These are phyloP conservation scores for Aspergillus candidus DNA, from an alignment of 2,329 filamentous ascomycete genomes.

Conservation along the genomic window DNA sequence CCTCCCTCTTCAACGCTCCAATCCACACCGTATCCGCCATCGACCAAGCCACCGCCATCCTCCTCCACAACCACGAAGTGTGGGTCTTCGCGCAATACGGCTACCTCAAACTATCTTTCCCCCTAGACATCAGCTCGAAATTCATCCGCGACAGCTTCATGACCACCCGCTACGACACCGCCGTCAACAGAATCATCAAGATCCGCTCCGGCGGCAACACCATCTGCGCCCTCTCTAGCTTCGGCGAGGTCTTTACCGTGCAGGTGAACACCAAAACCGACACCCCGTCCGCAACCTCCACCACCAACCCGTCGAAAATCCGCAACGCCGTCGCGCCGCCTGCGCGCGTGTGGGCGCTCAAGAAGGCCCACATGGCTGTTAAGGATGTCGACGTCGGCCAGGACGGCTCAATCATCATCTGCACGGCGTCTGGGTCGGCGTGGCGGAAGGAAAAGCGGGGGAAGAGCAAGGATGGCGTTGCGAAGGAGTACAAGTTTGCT, in stretches of 20 bases:
- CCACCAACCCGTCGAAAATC: conserved; percentile 88
- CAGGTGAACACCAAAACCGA: conserved; percentile 62
- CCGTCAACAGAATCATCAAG: conserved; percentile 63
- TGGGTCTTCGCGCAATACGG: conserved; percentile 95
- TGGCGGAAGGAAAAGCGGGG: conserved; percentile 81
- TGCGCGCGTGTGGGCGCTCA: conserved; percentile 79
- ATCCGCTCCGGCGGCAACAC: conserved; percentile 84
- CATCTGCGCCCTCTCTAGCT: conserved; percentile 77
- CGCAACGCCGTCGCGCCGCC: conserved; percentile 72
- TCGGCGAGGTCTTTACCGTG: conserved; percentile 84
- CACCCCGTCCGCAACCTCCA: conserved; percentile 61
- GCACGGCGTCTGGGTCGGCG: conserved; percentile 84
- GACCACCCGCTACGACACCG: conserved; percentile 58
- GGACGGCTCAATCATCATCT: conserved; percentile 90
- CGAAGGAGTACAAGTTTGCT: conserved; percentile 92
- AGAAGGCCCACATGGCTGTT: conserved; percentile 77
- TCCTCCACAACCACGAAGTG: conserved; percentile 81
- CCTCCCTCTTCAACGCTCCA: conserved; percentile 65
- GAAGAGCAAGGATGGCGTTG: conserved; percentile 69
- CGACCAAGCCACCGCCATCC: conserved; percentile 77
- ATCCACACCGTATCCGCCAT: conserved; percentile 82
- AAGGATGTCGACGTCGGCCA: conserved; percentile 83
- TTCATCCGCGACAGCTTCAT: conserved; percentile 61
- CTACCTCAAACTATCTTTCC: conserved; percentile 84
- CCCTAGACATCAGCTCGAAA: conserved; percentile 64